Conservation (phyloP, 768 basidiomycete genomes). For the Pisolithus orientalis region DNA sequence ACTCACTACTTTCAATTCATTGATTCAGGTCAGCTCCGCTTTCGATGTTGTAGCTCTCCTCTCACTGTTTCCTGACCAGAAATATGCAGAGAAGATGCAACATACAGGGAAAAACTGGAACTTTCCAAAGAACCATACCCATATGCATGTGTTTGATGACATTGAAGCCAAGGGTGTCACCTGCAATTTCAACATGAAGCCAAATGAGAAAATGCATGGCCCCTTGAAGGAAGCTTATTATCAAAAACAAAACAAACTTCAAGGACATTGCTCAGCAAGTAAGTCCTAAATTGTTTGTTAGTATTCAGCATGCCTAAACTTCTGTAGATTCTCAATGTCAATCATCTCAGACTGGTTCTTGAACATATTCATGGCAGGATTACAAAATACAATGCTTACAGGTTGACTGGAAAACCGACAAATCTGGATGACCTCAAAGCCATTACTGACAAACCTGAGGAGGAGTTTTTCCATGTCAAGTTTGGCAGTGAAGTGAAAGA, state of each 20-base stretch:
- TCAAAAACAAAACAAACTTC: no score
- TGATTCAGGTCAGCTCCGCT: conserved; percentile 5
- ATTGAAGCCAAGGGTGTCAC: conserved; percentile 5
- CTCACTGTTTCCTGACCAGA: no score
- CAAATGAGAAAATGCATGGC: conserved; percentile 25
- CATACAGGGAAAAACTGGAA: no score
- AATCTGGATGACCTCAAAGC: no score
- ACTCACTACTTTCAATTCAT: conserved; percentile 12
- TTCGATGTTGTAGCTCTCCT: conserved; percentile 2
- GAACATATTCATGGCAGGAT: neutral
- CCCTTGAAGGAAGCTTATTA: neutral
- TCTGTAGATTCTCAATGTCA: neutral
- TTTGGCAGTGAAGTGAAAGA: no score
- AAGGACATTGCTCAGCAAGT: conserved; percentile 16
- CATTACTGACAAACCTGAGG: no score
- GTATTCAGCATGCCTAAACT: neutral
- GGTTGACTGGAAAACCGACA: neutral
- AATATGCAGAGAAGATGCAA: no score
- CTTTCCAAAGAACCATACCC: no score
- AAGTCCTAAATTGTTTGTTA: neutral
- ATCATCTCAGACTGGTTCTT: neutral
- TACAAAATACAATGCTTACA: neutral
- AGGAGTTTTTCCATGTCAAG: no score
- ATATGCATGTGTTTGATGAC: no score
- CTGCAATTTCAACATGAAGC: conserved; percentile 25